Percentiles rank a stretch among this genome's conserved stretches.
Conservation (phyloP, 306 rosid genomes). For the Cucumis sativus region Cucumber_9930_V3 NC_026660.2:25687001-25687500, state of each 20-base stretch:
- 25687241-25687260: slow-evolving; percentile 52
- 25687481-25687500: neutral
- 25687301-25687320: slow-evolving; percentile 71
- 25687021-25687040: slow-evolving; percentile 77
- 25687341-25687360: slow-evolving; percentile 54
- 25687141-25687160: slow-evolving; percentile 98
- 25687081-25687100: slow-evolving; percentile 99
- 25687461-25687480: slow-evolving; percentile 9
- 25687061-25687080: slow-evolving; percentile 89
- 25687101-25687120: slow-evolving; percentile 69
- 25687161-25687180: slow-evolving; percentile 50
- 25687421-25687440: slow-evolving; percentile 64
- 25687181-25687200: slow-evolving; percentile 25
- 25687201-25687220: slow-evolving; percentile 30
- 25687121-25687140: slow-evolving; percentile 94
- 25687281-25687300: slow-evolving; percentile 81
- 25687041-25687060: slow-evolving; percentile 77
- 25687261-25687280: slow-evolving; percentile 58
- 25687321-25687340: slow-evolving; percentile 34
- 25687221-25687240: slow-evolving; percentile 65
- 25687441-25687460: slow-evolving; percentile 47
- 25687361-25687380: slow-evolving; percentile 51
- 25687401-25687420: slow-evolving; percentile 63
- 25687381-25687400: slow-evolving; percentile 47
- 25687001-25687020: slow-evolving; percentile 93